Base-by-base conservation (phyloP, 257 asterid genomes). In the Penstemon newberryi region DNA sequence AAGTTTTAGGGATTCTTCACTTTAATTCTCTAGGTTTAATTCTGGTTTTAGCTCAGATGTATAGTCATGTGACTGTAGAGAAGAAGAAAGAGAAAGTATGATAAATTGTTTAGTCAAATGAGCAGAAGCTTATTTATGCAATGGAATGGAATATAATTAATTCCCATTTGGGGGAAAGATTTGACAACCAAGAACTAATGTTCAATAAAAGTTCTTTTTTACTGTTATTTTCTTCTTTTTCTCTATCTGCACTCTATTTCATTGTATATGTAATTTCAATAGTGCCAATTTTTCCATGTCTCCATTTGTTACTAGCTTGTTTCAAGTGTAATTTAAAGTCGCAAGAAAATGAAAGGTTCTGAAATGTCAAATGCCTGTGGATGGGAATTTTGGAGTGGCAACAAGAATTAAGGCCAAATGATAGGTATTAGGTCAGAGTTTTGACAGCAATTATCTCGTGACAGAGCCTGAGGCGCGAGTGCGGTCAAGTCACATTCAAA, bases 141-240 rank as follows among this genome's bases (percentile, higher is more conserved):
- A 63, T 45, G 61, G 18, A 47, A 69, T 58, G 71, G 71, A 38
- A 65, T 25, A 25, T 25, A 58, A 53, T 72, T 49, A 72, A 56
- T 56, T 70, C 67, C 70, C 40, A 49, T 11, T 8, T 15, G n/a
- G 73, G 66, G 47, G 36, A 60, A 60, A 18, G 39, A 9, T 65
- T 49, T 49, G 56, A 66, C 11, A 60, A 58, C 10, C 60, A 69
- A 46, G 47, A 25, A 25, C 55, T 15, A 15, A 15, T 55, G 74
- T 73, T 77, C 62, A 78, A 78, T 78, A 78, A 78, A 79, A 53
- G 67, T 53, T 40, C 63, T 41, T 41, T 39, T 9, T 13, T 43
- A 18, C 42, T 37, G 11, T 5, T 15, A 7, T 19, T 65, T 1
- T 10, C 51, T 1, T 55, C 56, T 11, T 13, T 37, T 37, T 45